Evolutionary conservation across 306 rosid species (phyloP).

Genomic region (Ammopiptanthus mongolicus): DNA sequence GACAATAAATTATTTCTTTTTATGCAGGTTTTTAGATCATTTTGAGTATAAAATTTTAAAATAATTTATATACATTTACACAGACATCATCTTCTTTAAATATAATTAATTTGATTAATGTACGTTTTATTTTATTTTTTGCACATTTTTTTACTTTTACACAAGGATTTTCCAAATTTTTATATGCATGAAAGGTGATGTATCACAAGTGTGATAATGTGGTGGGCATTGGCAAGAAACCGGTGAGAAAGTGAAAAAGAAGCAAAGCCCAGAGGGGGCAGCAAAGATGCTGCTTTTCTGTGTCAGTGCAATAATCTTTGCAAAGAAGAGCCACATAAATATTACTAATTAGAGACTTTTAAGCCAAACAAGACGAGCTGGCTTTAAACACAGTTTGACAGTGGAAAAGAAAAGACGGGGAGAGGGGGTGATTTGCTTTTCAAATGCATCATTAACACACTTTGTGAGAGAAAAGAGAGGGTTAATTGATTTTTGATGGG

Average conservation of each 20-base stretch:
- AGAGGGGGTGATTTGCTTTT: constrained; percentile 21
- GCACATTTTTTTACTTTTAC: background rate
- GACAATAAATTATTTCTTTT: too few relatives aligned
- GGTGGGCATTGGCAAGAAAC: background rate
- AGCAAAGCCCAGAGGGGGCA: constrained; percentile 2
- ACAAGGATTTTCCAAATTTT: background rate
- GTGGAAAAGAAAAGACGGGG: constrained; percentile 16
- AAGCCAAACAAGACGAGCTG: background rate
- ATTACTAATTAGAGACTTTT: constrained; percentile 21
- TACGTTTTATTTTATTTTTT: too few relatives aligned
- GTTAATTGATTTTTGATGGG: background rate
- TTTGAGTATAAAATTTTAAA: too few relatives aligned
- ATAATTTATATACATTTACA: too few relatives aligned
- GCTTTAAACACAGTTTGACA: constrained; percentile 23
- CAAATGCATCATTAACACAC: constrained; percentile 24
- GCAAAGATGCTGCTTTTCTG: constrained; percentile 11
- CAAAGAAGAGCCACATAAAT: constrained; percentile 24
- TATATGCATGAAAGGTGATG: background rate
- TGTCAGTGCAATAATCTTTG: constrained; percentile 17
- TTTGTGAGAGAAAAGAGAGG: background rate
- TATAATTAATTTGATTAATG: too few relatives aligned
- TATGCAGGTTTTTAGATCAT: too few relatives aligned
- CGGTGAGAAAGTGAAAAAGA: background rate
- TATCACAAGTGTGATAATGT: background rate
- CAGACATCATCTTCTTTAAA: too few relatives aligned